Evolutionary conservation across 2,329 filamentous ascomycete genomes (phyloP), one percentile per base, ranked within the genome.

Genomic region (Cytospora leucostoma): DNA sequence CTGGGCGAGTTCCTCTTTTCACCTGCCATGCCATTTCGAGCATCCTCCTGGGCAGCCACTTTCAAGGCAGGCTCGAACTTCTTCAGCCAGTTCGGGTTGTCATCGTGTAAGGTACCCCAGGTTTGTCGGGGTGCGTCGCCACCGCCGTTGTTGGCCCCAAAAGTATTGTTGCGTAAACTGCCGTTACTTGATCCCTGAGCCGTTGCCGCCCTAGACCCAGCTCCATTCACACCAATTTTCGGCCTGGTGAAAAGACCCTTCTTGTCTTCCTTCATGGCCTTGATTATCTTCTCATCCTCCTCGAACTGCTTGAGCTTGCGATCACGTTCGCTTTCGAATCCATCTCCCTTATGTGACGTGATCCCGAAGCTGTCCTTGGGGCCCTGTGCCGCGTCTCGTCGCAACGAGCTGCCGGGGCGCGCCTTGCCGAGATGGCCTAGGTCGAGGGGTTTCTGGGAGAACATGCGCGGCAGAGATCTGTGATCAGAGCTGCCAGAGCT

Each of bases 191-290:
- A 49, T 7, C 44, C 78, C 59, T 72, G 72, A 35, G 71, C 69
- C 21, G 77, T 67, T 3, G 69, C 68, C 52, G 71, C 70, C 4
- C 71, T 73, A 15, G 73, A 70, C 66, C 77, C 77, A 3, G 78
- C 75, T 38, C 79, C 73, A 52, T 71, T 74, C 35, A 72, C 66
- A 2, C 72, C 74, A 33, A 73, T 63, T 40, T 70, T 75, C 40
- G 70, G 70, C 61, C 73, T 76, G 33, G 72, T 71, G 62, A 79
- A 77, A 12, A 79, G 67, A 49, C 74, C 73, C 58, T 69, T 70
- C 49, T 73, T 68, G 50, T 67, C 68, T 61, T 68, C 68, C 32
- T 64, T 63, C n/a, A 66, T 62, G 5, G 68, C 70, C 59, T 71
- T 67, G 50, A 69, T 57, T 51, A 67, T 65, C 40, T 68, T 62